Evolutionary conservation across 2,329 filamentous ascomycete genomes (phyloP).

Genomic region (Nemania serpens): DNA sequence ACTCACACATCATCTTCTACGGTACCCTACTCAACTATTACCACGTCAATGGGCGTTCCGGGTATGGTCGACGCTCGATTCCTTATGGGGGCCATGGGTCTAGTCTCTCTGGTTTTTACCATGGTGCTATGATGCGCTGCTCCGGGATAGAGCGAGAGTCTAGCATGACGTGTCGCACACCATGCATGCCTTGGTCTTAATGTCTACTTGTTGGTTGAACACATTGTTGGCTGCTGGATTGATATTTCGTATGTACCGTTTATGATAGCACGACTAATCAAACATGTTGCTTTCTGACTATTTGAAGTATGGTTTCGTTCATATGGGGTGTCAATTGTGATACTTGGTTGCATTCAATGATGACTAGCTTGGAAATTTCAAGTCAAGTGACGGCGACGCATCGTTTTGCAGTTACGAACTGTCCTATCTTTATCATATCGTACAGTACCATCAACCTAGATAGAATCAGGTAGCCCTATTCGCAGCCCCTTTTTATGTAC

Average conservation of each 20-base stretch:
- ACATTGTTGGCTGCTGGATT: background rate
- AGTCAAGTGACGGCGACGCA: too few relatives aligned
- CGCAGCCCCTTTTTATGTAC: background rate
- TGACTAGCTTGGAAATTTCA: too few relatives aligned
- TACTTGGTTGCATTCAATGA: too few relatives aligned
- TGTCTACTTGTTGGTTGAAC: background rate
- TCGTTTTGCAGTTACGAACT: too few relatives aligned
- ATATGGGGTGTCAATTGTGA: too few relatives aligned
- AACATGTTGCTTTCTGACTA: too few relatives aligned
- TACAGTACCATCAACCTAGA: too few relatives aligned
- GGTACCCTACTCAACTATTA: slow-evolving; percentile 1
- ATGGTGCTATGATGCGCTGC: background rate
- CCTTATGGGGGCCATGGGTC: background rate
- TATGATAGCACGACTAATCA: background rate
- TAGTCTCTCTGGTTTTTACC: slow-evolving; percentile 3
- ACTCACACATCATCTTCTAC: slow-evolving; percentile 15
- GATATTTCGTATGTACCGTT: background rate
- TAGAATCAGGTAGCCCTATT: background rate
- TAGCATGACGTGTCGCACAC: background rate
- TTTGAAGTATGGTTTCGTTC: too few relatives aligned
- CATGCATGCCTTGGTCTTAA: slow-evolving; percentile 2
- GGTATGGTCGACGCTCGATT: background rate
- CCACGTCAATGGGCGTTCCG: slow-evolving; percentile 1
- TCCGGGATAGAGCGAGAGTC: background rate
- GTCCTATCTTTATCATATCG: too few relatives aligned